These are phyloP conservation scores for Stemphylium beticola DNA, from an alignment of 2,329 filamentous ascomycete species.

Conservation along the genomic window DNA sequence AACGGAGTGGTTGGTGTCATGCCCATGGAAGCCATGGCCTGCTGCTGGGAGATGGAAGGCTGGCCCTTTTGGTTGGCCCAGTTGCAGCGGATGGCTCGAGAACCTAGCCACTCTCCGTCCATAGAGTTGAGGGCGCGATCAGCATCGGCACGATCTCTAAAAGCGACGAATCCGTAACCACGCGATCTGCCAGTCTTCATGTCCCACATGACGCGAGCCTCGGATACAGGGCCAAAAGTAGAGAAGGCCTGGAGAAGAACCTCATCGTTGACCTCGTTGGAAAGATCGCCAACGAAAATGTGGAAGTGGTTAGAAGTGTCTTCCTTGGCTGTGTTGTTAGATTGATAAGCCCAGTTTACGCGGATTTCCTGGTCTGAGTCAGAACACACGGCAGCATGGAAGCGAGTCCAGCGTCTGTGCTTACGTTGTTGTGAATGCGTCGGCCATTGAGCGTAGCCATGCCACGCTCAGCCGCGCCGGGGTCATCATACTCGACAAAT, in stretches of 20 bases:
- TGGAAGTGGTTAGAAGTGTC: conserved; percentile 99
- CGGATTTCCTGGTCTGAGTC: conserved; percentile 78
- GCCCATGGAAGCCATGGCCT: conserved; percentile 95
- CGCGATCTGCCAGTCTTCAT: conserved; percentile 99
- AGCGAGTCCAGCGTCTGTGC: conserved; percentile 40
- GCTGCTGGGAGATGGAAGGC: conserved; percentile 96
- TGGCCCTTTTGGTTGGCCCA: conserved; percentile 99
- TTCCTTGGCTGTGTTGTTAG: conserved; percentile 91
- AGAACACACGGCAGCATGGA: conserved; percentile 24
- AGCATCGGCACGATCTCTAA: conserved; percentile 89
- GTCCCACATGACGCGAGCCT: conserved; percentile 99
- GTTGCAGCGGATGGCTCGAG: conserved; percentile 97
- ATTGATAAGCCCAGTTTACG: conserved; percentile 99
- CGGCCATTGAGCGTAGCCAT: conserved; percentile 97
- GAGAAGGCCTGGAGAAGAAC: conserved; percentile 92
- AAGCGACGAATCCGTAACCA: conserved; percentile 97
- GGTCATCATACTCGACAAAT: conserved; percentile 98
- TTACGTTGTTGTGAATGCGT: conserved; percentile 91
- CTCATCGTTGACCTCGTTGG: conserved; percentile 98
- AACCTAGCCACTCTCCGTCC: conserved; percentile 99
- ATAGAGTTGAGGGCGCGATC: conserved; percentile 97
- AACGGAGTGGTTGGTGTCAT: conserved; percentile 97
- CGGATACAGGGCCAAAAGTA: conserved; percentile 92
- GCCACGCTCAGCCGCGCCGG: conserved; percentile 91
- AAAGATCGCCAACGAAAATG: conserved; percentile 97